Base-by-base conservation (phyloP, 2,329 filamentous ascomycete species). In the Colletotrichum sp. region DNA sequence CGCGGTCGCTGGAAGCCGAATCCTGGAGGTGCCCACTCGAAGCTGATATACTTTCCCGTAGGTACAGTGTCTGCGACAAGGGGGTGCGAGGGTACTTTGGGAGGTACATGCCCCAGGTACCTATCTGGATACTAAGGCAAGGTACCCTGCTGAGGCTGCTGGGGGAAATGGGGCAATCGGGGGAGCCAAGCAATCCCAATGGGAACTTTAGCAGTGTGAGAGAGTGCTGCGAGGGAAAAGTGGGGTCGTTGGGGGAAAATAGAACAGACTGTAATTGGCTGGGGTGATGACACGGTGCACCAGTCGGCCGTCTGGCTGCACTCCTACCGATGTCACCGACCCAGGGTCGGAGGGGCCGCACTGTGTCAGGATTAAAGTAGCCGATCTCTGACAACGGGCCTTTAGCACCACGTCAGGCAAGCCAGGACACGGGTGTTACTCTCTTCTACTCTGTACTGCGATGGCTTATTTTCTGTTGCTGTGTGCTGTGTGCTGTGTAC, bases 281-380 rank as follows among this genome's bases (percentile, higher is more conserved):
- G 24, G 5, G 12, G 6, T 13, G 28, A 18, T 24, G 34, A 52
- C 67, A 60, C 72, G 60, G 67, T 52, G 60, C 59, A 71, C 28
- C 39, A 16, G 67, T 59, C 57, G 32, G 59, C 16, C 30, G 65
- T 52, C 43, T 52, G n/a, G n/a, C 43, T 52, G 43, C 43, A 52
- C 43, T 52, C 43, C 43, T 7, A 52, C n/a, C 43, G 43, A 52
- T 52, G 43, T 12, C 43, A 52, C n/a, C 43, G 43, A 52, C 43
- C 36, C 24, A 28, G 55, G 43, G 34, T 34, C 34, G 28, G 36
- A 71, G 68, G 28, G 28, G 30, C 61, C 72, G 30, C 68, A 67
- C 61, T 72, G 72, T 72, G 72, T 55, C 72, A 39, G 34, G 24
- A 71, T 71, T 55, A 67, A 61, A 65, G 68, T 74, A 39, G 60